Conservation (phyloP, 176 grass and related monocot species). For the Carex scoparia region DNA sequence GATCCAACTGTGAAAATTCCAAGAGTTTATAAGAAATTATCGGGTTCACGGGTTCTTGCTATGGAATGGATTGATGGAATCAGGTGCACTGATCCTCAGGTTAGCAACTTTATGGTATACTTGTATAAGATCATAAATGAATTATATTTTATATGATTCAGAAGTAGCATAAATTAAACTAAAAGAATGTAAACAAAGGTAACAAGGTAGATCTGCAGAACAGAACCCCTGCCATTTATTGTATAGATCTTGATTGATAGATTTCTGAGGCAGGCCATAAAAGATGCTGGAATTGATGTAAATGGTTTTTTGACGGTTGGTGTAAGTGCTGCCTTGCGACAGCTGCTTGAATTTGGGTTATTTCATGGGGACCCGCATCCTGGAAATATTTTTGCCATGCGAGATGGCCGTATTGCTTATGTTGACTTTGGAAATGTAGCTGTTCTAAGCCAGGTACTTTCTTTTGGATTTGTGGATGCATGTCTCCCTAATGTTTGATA, state of each 20-base stretch:
- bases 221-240: constrained; percentile 4
- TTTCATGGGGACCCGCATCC: constrained; percentile 99
- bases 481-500: neutral
- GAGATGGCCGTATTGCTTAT: constrained; percentile 97
- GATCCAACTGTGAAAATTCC: constrained; percentile 99
- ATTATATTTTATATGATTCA: neutral
- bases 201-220: neutral
- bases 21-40: constrained; percentile 72
- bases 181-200: neutral
- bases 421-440: constrained; percentile 99
- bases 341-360: constrained; percentile 92
- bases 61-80: constrained; percentile 99
- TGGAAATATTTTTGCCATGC: constrained; percentile 99
- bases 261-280: constrained; percentile 63
- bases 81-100: constrained; percentile 90
- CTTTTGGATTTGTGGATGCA: neutral
- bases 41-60: constrained; percentile 76
- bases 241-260: constrained; percentile 25
- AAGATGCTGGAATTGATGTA: constrained; percentile 79
- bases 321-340: constrained; percentile 91
- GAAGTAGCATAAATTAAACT: neutral
- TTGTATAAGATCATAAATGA: neutral
- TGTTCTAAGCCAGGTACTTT: constrained; percentile 78
- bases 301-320: constrained; percentile 93
- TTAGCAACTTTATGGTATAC: constrained; percentile 32